Evolutionary conservation across 106 monocot genomes (phyloP).

Genomic region (Acorus calamus): DNA sequence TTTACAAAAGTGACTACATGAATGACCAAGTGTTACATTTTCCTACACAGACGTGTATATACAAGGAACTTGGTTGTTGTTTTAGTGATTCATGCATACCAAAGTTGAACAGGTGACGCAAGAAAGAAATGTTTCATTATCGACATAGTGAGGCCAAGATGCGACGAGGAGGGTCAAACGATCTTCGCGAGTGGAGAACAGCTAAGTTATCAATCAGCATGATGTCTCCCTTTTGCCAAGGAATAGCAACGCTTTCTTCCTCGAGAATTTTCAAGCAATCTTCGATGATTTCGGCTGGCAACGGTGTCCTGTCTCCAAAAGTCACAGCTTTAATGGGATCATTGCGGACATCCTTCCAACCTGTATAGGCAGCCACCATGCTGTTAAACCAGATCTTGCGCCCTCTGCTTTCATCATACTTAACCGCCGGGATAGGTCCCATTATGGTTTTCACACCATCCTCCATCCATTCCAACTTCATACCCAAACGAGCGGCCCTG

Average conservation of each 20-base stretch:
- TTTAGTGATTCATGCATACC: no score
- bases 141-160: constrained; percentile 75
- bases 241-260: constrained; percentile 65
- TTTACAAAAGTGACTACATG: no score
- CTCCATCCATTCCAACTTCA: constrained; percentile 79
- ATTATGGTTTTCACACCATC: constrained; percentile 71
- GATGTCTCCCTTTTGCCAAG: constrained; percentile 79
- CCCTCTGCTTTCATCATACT: constrained; percentile 38
- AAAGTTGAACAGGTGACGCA: no score
- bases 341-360: constrained; percentile 68
- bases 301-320: constrained; percentile 61
- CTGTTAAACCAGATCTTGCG: constrained; percentile 88
- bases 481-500: constrained; percentile 64
- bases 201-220: constrained; percentile 77
- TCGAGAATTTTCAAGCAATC: constrained; percentile 62
- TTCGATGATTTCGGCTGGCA: constrained; percentile 58
- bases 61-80: no score
- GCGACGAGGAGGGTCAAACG: constrained; percentile 75
- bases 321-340: constrained; percentile 54
- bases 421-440: constrained; percentile 68
- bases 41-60: no score
- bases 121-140: constrained; percentile 4
- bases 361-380: constrained; percentile 78
- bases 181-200: constrained; percentile 62
- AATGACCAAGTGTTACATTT: no score